phyloP scores from a whole-genome alignment of 1,284 basidiomycete genomes.

The Tylopilus sp. region DNA sequence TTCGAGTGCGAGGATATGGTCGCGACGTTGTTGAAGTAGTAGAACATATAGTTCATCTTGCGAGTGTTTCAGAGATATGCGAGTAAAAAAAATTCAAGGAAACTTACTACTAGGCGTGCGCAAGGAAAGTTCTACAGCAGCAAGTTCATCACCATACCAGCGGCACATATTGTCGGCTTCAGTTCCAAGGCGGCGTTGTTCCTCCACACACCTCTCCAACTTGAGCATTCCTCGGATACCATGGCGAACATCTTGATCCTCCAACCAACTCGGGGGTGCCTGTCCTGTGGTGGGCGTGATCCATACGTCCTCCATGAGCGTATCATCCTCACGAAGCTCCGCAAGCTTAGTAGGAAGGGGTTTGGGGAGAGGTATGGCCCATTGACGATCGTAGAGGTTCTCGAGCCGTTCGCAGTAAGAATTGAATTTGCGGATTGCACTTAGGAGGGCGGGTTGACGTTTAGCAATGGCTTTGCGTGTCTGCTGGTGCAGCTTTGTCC shows the following conservation, averaged over 20 bases:
- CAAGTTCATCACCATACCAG: constrained; percentile 2
- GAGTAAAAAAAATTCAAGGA: neutral
- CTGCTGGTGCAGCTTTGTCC: no score
- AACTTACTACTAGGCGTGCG: neutral
- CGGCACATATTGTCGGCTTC: constrained; percentile 40
- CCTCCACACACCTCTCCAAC: no score
- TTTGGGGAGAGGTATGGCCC: neutral
- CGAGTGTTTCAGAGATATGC: neutral
- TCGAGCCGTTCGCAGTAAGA: no score
- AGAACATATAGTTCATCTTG: neutral
- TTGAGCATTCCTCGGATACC: no score
- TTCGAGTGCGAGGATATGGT: neutral
- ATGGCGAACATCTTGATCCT: constrained; percentile 39
- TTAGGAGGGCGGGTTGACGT: no score
- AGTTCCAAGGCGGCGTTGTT: constrained; percentile 8
- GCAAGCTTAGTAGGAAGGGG: constrained; percentile 43
- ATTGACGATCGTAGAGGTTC: no score
- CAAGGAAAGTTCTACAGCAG: neutral
- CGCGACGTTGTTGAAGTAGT: neutral
- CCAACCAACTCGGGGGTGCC: constrained; percentile 47
- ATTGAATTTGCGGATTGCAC: no score
- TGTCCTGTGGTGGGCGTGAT: constrained; percentile 30
- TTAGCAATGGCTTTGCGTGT: no score
- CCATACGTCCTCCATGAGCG: constrained; percentile 54
- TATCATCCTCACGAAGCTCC: constrained; percentile 39